Base-by-base conservation (phyloP, 306 rosid genomes). In the Cucumis melo region DNA sequence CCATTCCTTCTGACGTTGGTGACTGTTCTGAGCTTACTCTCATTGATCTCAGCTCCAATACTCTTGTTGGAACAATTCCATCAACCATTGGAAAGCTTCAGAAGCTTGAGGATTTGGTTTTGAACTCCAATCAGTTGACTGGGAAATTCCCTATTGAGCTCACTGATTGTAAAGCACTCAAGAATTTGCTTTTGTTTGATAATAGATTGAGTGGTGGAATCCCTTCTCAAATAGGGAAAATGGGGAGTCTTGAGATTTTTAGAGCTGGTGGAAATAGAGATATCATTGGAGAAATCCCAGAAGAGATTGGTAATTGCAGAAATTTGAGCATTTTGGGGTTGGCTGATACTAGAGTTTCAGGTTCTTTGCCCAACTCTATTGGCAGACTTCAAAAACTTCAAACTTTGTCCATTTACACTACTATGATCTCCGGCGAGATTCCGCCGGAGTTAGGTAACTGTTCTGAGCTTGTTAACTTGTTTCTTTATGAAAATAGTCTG, bases 341-440 rank as follows among this genome's bases (percentile, higher is more conserved):
- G 70, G 96, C 97, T 39, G 95, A 94, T 78, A 91, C 95, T 21
- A 62, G 87, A 58, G 75, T 94, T 29, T 89, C 96, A 9, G 95
- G 97, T 19, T 79, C 86, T 70, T 83, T 94, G 75, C 96, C 98
- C 48, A 85, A 79, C 73, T 91, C 98, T 16, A 79, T 94, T 78
- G 97, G 97, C 10, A 59, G n/a, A 63, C 91, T 94, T 12, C 78
- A 48, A 5, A 90, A 81, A 84, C 95, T 94, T 83, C 90, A 85
- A 66, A 90, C 90, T 17, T 62, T 94, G 85, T 91, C 96, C 10
- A 87, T 94, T 44, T 94, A 94, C 78, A 94, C 97, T 29, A 89
- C 98, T 9, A 91, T 91, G 98, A 34, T 91, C 56, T 91, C 96
- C 48, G 95, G 97, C 66, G 98, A 90, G 56, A 94, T 94, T 55